Base-by-base conservation (phyloP, 345 rosid species). In the Eucalyptus guilfoylei region DNA sequence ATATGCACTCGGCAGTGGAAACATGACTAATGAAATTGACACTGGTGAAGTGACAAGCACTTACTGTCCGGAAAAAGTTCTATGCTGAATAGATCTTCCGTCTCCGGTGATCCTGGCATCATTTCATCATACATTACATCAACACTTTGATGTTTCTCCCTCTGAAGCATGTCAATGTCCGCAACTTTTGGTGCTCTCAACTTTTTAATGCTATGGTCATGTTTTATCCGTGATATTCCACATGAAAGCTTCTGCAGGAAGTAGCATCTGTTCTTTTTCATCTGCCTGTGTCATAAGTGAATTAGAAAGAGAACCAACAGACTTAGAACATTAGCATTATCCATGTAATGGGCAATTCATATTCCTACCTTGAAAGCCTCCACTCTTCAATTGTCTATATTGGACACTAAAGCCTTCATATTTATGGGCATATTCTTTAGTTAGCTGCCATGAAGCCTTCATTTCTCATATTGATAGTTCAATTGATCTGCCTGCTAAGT, bases 161-260 rank as follows among this genome's bases (percentile, higher is more conserved):
- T 17, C 86, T 48, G 72, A 64, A 7, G 30, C 81, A 54, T 55
- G 89, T 30, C 55, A 52, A 50, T 6, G 49, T 21, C 62, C 54
- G 88, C 91, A 64, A 58, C 72, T 85, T 90, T 92, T 9, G 94
- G 91, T 48, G 91, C 91, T 90, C 92, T 92, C 21, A 95, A 54
- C 62, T 89, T 50, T 91, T 93, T 93, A 44, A 92, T 87, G n/a
- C 89, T 88, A 88, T 91, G 92, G 88, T 93, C 91, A 34, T 90
- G 89, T 92, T 93, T 95, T 89, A 95, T 89, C 89, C 92, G 90
- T 48, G 93, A 91, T 72, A 95, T 92, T n/a, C 93, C 94, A 87
- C 96, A 94, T 30, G 93, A 64, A 12, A 95, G 92, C 91, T 88
- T 95, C 45, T 93, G 93, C 91, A 92, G 16, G 86, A 95, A 90